Percentiles rank a stretch among this genome's conserved stretches.
Conservation (phyloP, 495 filamentous ascomycete species). For the Annulohypoxylon moriforme region DNA sequence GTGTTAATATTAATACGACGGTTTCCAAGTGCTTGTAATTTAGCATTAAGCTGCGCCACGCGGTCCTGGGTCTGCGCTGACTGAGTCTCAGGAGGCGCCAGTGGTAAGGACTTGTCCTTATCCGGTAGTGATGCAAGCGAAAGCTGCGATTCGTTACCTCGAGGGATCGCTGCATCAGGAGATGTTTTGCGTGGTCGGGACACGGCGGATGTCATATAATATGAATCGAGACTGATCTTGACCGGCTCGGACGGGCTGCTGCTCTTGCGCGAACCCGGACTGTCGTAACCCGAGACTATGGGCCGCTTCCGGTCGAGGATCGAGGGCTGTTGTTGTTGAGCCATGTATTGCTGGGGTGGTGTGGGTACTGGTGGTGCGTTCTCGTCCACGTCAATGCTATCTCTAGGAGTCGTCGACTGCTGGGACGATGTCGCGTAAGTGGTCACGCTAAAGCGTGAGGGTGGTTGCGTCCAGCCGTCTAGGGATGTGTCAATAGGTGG, state of each 20-base stretch:
- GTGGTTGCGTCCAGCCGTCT: conserved; percentile 61
- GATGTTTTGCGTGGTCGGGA: conserved; percentile 5
- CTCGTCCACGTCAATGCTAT: conserved; percentile 61
- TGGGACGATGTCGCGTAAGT: conserved; percentile 72
- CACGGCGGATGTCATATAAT: conserved; percentile 29
- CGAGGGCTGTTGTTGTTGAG: conserved; percentile 35
- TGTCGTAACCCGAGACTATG: conserved; percentile 39
- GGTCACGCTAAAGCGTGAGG: conserved; percentile 78
- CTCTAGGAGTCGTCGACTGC: conserved; percentile 66
- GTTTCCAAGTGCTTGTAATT: conserved; percentile 70
- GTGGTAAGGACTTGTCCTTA: conserved; percentile 67
- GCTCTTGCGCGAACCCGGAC: conserved; percentile 13
- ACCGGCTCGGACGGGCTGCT: conserved; percentile 36
- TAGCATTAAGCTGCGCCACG: conserved; percentile 73
- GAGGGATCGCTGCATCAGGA: conserved; percentile 28
- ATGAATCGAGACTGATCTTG: conserved; percentile 45
- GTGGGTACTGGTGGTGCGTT: conserved; percentile 52
- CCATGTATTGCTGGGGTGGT: conserved; percentile 44
- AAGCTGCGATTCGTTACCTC: conserved; percentile 14
- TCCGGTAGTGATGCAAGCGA: conserved; percentile 17
- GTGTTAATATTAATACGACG: conserved; percentile 77
- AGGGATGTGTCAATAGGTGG: conserved; percentile 30
- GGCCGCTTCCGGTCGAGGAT: conserved; percentile 55
- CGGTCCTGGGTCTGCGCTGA: conserved; percentile 63
- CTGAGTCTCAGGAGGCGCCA: conserved; percentile 66